Percentiles rank a stretch among this genome's conserved stretches.
These are phyloP conservation scores for Epichloe elymi DNA, from an alignment of 2,329 filamentous ascomycete genomes.

Conservation along the genomic window DNA sequence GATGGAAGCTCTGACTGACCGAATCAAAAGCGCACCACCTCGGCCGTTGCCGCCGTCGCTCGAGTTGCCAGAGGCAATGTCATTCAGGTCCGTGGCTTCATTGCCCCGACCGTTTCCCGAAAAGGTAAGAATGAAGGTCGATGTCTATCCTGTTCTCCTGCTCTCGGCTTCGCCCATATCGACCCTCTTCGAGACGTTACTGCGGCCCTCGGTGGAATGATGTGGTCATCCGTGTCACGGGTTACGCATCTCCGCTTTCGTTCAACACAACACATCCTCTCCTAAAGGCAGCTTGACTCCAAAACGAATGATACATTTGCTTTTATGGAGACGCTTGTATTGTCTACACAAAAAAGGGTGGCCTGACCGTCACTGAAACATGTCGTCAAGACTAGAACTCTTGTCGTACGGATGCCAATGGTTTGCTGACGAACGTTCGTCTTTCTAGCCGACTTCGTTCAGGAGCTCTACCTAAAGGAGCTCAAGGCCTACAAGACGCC, in stretches of 20 bases:
- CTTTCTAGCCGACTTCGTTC: constrained; percentile 76
- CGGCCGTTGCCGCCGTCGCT: constrained; percentile 35
- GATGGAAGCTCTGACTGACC: constrained; percentile 1
- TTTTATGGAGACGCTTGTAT: not conserved
- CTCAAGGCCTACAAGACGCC: constrained; percentile 89
- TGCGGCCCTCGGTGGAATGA: not conserved
- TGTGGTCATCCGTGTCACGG: not conserved
- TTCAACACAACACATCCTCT: not conserved
- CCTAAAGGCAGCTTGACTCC: not conserved
- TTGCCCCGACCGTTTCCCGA: constrained; percentile 46
- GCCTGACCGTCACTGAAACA: not conserved
- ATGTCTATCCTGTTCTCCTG: not conserved
- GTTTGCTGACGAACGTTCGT: not conserved
- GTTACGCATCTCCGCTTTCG: not conserved
- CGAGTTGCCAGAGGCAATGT: constrained; percentile 27
- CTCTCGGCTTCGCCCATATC: not conserved
- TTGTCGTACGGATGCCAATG: too few relatives aligned
- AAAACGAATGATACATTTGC: not conserved
- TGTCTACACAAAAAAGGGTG: not conserved
- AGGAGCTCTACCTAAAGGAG: constrained; percentile 94
- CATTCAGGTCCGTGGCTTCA: constrained; percentile 41
- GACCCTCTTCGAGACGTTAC: not conserved
- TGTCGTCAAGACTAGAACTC: too few relatives aligned
- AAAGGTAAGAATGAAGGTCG: constrained; percentile 36
- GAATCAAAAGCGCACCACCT: constrained; percentile 34